Percentiles rank a stretch among this genome's conserved stretches.
phyloP scores from a whole-genome alignment of 768 basidiomycete species.

The Atractiella rhizophila region DNA sequence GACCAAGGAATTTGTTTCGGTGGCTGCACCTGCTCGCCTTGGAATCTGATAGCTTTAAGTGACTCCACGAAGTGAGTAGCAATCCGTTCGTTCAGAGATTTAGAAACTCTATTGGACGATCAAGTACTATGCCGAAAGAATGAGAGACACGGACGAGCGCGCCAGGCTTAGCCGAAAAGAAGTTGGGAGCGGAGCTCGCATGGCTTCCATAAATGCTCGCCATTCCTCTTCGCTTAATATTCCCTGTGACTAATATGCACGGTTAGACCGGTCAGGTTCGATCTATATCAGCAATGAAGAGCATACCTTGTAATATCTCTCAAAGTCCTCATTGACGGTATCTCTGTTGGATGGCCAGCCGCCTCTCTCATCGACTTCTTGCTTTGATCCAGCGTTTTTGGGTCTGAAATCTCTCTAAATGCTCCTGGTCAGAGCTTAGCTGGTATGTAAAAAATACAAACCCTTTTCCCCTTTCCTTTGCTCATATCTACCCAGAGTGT shows the following conservation, averaged over 20 bases:
- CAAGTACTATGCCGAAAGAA: slow-evolving; percentile 11
- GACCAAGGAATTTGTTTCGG: slow-evolving; percentile 71
- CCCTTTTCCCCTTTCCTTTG: no score
- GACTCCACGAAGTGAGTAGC: slow-evolving; percentile 50
- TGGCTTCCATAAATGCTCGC: slow-evolving; percentile 38
- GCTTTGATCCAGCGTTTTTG: no score
- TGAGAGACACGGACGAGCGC: slow-evolving; percentile 26
- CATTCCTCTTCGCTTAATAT: slow-evolving; percentile 53
- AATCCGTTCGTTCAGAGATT: slow-evolving; percentile 53
- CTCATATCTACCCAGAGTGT: no score
- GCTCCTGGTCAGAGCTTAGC: no score
- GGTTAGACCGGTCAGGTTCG: not conserved
- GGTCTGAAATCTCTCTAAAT: no score
- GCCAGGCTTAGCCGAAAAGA: slow-evolving; percentile 76
- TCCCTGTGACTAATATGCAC: slow-evolving; percentile 30
- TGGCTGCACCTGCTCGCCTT: slow-evolving; percentile 46
- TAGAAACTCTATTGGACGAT: slow-evolving; percentile 17
- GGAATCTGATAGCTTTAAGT: slow-evolving; percentile 45
- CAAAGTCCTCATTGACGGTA: slow-evolving; percentile 21
- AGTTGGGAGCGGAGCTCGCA: slow-evolving; percentile 56
- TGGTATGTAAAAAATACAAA: no score
- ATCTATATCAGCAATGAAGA: not conserved
- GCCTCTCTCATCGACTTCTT: no score
- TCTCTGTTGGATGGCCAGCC: not conserved
- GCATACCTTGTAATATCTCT: slow-evolving; percentile 26